These are phyloP conservation scores for Coffea eugenioides DNA, from an alignment of 257 asterid genomes.

Conservation along the genomic window DNA sequence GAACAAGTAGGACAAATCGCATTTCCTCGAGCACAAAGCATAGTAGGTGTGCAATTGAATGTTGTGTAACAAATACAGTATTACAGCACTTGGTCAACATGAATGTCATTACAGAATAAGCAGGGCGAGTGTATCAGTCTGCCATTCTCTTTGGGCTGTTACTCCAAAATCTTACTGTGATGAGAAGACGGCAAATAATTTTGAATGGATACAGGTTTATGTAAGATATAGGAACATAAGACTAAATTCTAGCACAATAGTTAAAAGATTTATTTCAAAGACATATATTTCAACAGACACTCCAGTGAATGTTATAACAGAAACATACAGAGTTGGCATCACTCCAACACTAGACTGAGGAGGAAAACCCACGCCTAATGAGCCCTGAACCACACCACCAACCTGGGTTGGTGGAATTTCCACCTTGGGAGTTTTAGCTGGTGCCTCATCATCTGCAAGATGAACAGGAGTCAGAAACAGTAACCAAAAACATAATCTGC, in stretches of 20 bases:
- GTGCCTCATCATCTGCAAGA: constrained; percentile 66
- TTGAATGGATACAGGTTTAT: background rate
- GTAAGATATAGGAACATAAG: background rate
- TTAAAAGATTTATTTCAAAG: background rate
- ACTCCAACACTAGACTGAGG: constrained; percentile 51
- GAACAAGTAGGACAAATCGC: background rate
- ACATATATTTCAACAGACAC: background rate
- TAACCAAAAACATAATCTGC: constrained; percentile 15
- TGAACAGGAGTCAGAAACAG: background rate
- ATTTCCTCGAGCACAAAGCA: background rate
- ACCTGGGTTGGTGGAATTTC: constrained; percentile 57
- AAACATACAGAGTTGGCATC: constrained; percentile 56
- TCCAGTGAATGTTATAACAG: background rate
- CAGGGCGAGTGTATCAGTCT: background rate
- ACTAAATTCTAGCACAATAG: background rate
- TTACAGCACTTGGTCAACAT: background rate
- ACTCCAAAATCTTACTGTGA: background rate
- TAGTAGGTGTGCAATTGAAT: background rate
- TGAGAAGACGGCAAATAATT: background rate
- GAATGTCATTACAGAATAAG: background rate
- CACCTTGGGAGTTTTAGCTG: constrained; percentile 70
- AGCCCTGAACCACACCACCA: constrained; percentile 52
- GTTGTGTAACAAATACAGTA: background rate
- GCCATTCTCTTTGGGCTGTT: background rate
- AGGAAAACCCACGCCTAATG: constrained; percentile 56